Base-by-base conservation (phyloP, 345 rosid species). In the Hypericum androsaemum region DNA sequence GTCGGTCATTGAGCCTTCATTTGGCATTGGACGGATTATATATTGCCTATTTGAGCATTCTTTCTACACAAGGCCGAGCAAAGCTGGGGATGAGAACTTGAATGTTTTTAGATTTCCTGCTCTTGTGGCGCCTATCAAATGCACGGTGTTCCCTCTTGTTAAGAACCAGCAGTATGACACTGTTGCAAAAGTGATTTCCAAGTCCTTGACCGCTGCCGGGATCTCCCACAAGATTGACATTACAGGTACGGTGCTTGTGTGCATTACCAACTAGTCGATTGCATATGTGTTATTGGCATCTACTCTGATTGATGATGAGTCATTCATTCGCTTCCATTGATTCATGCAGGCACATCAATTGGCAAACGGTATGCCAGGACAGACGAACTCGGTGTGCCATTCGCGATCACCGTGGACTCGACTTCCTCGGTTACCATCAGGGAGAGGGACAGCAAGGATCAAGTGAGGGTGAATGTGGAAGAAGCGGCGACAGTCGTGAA, bases 321-420 rank as follows among this genome's bases (percentile, higher is more conserved):
- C 8, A 2, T 43, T 17, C n/a, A 5, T n/a, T 16, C 14, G 9
- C 47, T 39, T 14, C 36, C 47, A 8, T 12, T 12, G 44, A 12
- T 62, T 35, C 57, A 41, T 62, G 32, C 73, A 87, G 96, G 96
- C 43, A 84, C 94, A 41, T 84, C 98, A 12, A 88, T 92, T 11
- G 98, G 96, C 48, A 92, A 92, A 66, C 71, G 94, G 43, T 92
- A 92, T 17, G 98, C 98, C 2, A 88, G 95, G 70, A 85, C 89
- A 0, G 90, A 92, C 64, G 98, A 92, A 64, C 78, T 84, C 3
- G 98, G 98, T 10, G 98, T 88, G 39, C 98, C 98, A 3, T 92
- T 92, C 63, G 96, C 98, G 6, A 70, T 92, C 54, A 88, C 96
- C 2, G 95, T 85, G 14, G 94, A 90, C 69, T 77, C 87, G 0